Base-by-base conservation (phyloP, 2,329 filamentous ascomycete species). In the Aspergillus bombycis region DNA sequence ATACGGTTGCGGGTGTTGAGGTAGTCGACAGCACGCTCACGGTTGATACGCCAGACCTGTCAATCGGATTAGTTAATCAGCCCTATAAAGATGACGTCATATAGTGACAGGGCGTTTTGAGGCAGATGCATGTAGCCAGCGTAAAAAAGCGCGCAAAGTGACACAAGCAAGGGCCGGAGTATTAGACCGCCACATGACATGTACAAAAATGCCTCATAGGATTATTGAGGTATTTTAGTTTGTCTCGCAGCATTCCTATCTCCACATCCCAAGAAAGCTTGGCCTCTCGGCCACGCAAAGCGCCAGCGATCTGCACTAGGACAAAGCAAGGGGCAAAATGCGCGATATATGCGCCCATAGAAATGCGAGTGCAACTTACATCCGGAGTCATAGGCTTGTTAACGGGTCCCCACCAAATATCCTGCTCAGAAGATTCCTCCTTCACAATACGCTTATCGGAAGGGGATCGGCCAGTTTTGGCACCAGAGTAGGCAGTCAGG, bases 1-100 rank as follows among this genome's bases (percentile, higher is more conserved):
- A 99, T 98, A 77, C 95, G 93, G 80, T 96, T 97, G 75, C 95
- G 89, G 69, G 95, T 99, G 88, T 99, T 99, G 74, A 99, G 89
- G 85, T 99, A 99, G 84, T 99, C 95, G 80, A 99, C 89, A 66
- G 95, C 95, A 85, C 95, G 94, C 82, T 99, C 95, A 74, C 95
- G 90, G 89, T 99, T 99, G 85, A 99, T 99, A 77, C 93, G 93
- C 95, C 95, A 99, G 80, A 98, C 94, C 95, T 99, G 58, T 61
- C 52, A 23, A 26, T 32, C 4, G 23, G 34, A 61, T 74, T 71
- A 74, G 71, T 58, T 57, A 58, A 57, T 62, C 59, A 68, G 63
- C 58, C 61, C 59, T 66, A 63, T 61, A 43, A 45, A 54, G 41
- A 69, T 74, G 71, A 78, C 68, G 71, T 78, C 73, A 79, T 72